Base-by-base conservation (phyloP, 345 rosid species). In the Isatis tinctoria region DNA sequence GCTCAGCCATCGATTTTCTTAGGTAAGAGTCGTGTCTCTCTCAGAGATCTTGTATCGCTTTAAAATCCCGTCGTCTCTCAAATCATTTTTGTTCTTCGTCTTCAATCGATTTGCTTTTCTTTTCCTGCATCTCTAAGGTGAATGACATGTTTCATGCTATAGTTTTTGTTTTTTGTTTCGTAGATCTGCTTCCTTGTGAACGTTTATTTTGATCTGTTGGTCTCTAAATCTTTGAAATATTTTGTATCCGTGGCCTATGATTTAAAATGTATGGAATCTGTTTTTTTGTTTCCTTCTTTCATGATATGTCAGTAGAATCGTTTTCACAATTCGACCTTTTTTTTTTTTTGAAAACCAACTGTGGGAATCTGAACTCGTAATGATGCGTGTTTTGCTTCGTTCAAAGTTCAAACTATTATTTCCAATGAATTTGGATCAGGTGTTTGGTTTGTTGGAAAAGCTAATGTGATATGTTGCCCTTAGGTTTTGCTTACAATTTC, bases 1-100 rank as follows among this genome's bases (percentile, higher is more conserved):
- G 66, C 59, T 20, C 51, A 27, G 62, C 70, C 74, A 11, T 72
- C 75, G 16, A 45, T 68, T 79, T 11, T 53, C 16, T 24, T 57
- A 13, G 74, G 67, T 73, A 60, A 1, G 16, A 12, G 13, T 52
- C 51, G 17, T 44, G 28, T 76, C 59, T 69, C 69, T n/a, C n/a
- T 76, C 70, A 76, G 74, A 76, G 74, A 76, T 81, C 83, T 20
- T 12, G 1, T 22, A 22, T 7, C 18, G 7, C 58, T 65, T 69
- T 58, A 49, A 28, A 74, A 10, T 78, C 54, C 33, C 22, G 9
- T 57, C 39, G 13, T 45, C 27, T 37, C 43, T 20, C 39, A 3
- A 16, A 4, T 57, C 64, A 17, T 6, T 16, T 4, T 51, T 44
- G 2, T 41, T 30, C 9, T 20, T 3, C 18, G 16, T 67, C 17